Percentiles rank a stretch among this genome's conserved stretches.
Evolutionary conservation across 2,329 filamentous ascomycete genomes (phyloP).

Genomic region (Fusarium keratoplasticum): DNA sequence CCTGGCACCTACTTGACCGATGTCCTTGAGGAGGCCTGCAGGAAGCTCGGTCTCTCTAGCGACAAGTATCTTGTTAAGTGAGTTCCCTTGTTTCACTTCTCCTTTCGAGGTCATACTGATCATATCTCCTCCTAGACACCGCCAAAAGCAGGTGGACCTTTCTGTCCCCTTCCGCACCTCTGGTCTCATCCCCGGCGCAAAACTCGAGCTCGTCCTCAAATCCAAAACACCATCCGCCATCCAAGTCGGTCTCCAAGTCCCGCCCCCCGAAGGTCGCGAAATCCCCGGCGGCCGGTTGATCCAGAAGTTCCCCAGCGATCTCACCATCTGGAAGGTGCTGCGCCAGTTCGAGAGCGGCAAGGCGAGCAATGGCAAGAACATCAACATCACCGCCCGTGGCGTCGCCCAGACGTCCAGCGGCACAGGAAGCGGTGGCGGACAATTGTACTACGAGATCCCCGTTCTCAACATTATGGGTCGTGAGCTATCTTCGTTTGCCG

Average conservation of each 20-base stretch:
- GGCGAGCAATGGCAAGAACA: slow-evolving; percentile 67
- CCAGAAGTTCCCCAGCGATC: slow-evolving; percentile 89
- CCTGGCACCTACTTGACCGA: slow-evolving; percentile 86
- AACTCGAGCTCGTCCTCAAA: slow-evolving; percentile 89
- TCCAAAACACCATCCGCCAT: slow-evolving; percentile 88
- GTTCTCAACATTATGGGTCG: slow-evolving; percentile 86
- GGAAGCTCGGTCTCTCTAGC: slow-evolving; percentile 78
- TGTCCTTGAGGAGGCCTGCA: slow-evolving; percentile 87
- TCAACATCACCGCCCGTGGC: slow-evolving; percentile 88
- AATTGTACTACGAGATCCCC: slow-evolving; percentile 89
- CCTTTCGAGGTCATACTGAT: background rate
- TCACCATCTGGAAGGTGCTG: slow-evolving; percentile 88
- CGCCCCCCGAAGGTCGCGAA: slow-evolving; percentile 73
- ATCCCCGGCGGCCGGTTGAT: slow-evolving; percentile 75
- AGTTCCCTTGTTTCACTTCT: slow-evolving; percentile 28
- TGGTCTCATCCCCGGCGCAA: slow-evolving; percentile 85
- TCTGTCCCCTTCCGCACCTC: slow-evolving; percentile 86
- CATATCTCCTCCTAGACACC: slow-evolving; percentile 66
- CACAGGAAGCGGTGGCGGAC: slow-evolving; percentile 70
- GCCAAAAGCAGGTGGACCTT: slow-evolving; percentile 87
- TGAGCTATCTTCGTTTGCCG: slow-evolving; percentile 79
- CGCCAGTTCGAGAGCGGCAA: slow-evolving; percentile 88
- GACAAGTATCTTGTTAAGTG: slow-evolving; percentile 87
- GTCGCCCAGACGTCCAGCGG: slow-evolving; percentile 71
- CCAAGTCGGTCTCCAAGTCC: slow-evolving; percentile 88